Base-by-base conservation (phyloP, 2,329 filamentous ascomycete genomes). In the Taxawa tesnikishii region DNA sequence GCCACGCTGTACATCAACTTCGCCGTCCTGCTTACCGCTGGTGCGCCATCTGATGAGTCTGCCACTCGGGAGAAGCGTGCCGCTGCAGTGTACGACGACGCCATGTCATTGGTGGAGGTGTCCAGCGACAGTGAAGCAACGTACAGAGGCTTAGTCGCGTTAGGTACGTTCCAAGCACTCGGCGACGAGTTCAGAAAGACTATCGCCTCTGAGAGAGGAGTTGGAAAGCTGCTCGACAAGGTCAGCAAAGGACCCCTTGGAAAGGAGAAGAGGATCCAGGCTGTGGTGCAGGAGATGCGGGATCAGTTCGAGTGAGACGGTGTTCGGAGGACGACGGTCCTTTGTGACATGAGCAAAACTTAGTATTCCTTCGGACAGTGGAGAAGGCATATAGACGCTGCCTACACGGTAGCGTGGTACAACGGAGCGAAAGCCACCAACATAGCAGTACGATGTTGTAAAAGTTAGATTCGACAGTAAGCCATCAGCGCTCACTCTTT, bases 1-100 rank as follows among this genome's bases (percentile, higher is more conserved):
- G 76, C 83, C 1, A 94, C 90, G 0, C 67, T 83, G 0, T 77
- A 80, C 38, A 78, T 96, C 51, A 96, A 98, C 57, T 80, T 82
- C 41, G 68, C 84, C 0, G 83, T 94, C 1, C 67, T 87, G 8
- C 68, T 83, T 4, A 70, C 68, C 3, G 44, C 45, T 7, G 33
- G 35, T 12, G 47, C 49, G 8, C 48, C 49, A 2, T 29, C 50
- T 4, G 38, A 31, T 3, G 45, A 50, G 26, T 45, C 47, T 10
- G 28, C 33, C 7, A 42, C 41, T 13, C 42, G 53, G 8, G 51
- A 54, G 31, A 43, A 45, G 14, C 39, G 53, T 15, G 52, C 51
- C 4, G 43, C 42, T 32, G 43, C 53, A 5, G 37, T 56, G 10
- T 44, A 47, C 13, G 49, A 51, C 26, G 46, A 51, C 17, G 50